Percentiles rank a stretch among this genome's conserved stretches.
Conservation (phyloP, 2,329 filamentous ascomycete species). For the Tolypocladium tropicale region DNA sequence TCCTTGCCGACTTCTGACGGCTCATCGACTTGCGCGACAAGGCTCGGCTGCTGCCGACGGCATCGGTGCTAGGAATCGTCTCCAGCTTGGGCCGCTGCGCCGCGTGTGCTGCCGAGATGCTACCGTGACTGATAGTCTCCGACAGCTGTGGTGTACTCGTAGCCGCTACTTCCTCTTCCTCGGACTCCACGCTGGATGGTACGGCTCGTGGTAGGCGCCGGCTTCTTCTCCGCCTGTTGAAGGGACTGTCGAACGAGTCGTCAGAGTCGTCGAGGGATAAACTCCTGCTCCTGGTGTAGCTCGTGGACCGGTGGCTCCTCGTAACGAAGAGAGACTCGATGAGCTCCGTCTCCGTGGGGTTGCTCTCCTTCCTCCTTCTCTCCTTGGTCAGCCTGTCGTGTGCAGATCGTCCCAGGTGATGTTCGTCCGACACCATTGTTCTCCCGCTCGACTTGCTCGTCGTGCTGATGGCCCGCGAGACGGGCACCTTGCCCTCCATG, state of each 20-base stretch:
- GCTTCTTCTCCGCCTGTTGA: slow-evolving; percentile 15
- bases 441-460: slow-evolving; percentile 38
- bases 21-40: slow-evolving; percentile 19
- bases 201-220: slow-evolving; percentile 17
- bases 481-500: slow-evolving; percentile 78
- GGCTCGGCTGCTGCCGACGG: slow-evolving; percentile 15
- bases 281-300: slow-evolving; percentile 23
- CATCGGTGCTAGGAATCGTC: slow-evolving; percentile 34
- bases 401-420: slow-evolving; percentile 31
- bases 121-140: slow-evolving; percentile 15
- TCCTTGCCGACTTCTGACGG: slow-evolving; percentile 18
- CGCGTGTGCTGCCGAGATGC: slow-evolving; percentile 17
- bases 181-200: slow-evolving; percentile 20
- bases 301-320: slow-evolving; percentile 20
- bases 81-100: slow-evolving; percentile 33
- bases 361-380: slow-evolving; percentile 31
- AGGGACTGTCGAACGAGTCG: slow-evolving; percentile 19
- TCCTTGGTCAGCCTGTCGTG: slow-evolving; percentile 36
- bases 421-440: slow-evolving; percentile 30
- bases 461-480: slow-evolving; percentile 51
- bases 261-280: slow-evolving; percentile 27
- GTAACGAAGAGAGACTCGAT: slow-evolving; percentile 30
- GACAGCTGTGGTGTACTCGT: slow-evolving; percentile 13
- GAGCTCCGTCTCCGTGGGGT: slow-evolving; percentile 31
- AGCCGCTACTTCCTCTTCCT: slow-evolving; percentile 22